Conservation (phyloP, 108 stramenopile genomes). For the Aurantiochytrium sp. region DNA sequence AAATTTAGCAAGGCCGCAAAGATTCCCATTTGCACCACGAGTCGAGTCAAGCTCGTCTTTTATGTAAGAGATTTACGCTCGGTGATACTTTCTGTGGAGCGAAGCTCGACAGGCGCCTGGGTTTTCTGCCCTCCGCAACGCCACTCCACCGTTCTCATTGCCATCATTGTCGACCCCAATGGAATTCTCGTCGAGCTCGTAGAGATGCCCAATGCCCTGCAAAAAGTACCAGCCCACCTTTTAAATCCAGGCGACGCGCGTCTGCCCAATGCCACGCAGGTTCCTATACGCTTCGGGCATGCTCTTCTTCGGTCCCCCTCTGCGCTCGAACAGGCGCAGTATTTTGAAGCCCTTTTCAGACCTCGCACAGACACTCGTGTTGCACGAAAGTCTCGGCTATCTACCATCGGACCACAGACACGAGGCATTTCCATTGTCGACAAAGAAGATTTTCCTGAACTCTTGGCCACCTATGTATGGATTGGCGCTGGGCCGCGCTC, state of each 20-base stretch:
- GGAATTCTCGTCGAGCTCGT: background rate
- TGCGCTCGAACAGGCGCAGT: background rate
- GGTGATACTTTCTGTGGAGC: background rate
- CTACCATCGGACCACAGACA: background rate
- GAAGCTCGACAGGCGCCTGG: background rate
- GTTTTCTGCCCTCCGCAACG: background rate
- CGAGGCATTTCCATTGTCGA: background rate
- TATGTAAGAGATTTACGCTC: background rate
- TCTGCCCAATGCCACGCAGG: background rate
- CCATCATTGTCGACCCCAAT: slow-evolving; percentile 5
- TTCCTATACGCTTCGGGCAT: background rate
- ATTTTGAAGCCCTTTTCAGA: background rate
- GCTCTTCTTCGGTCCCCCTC: background rate
- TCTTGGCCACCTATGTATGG: background rate
- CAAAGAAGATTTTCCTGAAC: slow-evolving; percentile 3
- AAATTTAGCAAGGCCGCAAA: background rate
- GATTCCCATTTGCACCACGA: background rate
- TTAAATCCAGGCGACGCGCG: background rate
- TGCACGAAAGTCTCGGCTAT: background rate
- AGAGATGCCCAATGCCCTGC: background rate
- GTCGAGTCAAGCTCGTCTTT: background rate
- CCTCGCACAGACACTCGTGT: background rate
- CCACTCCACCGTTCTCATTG: background rate
- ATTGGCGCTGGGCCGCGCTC: background rate
- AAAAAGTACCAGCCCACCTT: background rate